These are phyloP conservation scores for Globisporangium orthogonon DNA, from an alignment of 352 stramenopile genomes.

Conservation along the genomic window DNA sequence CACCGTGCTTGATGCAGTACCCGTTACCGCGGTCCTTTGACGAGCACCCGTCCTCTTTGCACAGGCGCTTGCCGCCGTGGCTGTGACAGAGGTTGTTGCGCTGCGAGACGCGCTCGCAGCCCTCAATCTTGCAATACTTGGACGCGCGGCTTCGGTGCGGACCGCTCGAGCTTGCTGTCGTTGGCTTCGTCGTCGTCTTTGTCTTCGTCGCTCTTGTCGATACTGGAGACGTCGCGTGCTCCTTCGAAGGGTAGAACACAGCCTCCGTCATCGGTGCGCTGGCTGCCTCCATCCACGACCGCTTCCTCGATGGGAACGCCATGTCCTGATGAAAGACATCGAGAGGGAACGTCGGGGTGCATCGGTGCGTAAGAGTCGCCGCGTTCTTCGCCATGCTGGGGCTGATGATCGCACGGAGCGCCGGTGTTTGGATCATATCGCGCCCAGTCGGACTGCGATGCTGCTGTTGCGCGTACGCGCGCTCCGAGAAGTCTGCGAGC, in stretches of 20 bases:
- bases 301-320: constrained; percentile 6
- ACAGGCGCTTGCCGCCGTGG: constrained; percentile 78
- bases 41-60: constrained; percentile 66
- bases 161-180: neutral
- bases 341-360: neutral
- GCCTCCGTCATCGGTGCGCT: neutral
- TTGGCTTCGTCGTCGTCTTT: too few relatives aligned
- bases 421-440: constrained; percentile 27
- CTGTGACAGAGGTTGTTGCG: constrained; percentile 82
- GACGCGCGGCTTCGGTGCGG: constrained; percentile 63
- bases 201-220: too few relatives aligned
- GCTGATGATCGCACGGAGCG: constrained; percentile 50
- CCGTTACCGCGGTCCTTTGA: constrained; percentile 80
- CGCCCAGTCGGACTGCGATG: constrained; percentile 23
- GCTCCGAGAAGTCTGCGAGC: too few relatives aligned
- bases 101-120: constrained; percentile 73
- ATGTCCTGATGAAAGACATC: neutral
- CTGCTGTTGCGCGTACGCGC: constrained; percentile 2
- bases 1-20: constrained; percentile 82
- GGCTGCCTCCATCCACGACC: constrained; percentile 10
- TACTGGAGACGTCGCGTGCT: constrained; percentile 9
- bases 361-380: too few relatives aligned
- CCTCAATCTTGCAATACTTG: constrained; percentile 84
- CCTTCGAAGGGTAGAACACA: constrained; percentile 9
- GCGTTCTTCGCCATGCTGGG: constrained; percentile 19